Conservation (phyloP, 192 early-diverging fungal genomes). For the Chytriomyces confervae region DNA sequence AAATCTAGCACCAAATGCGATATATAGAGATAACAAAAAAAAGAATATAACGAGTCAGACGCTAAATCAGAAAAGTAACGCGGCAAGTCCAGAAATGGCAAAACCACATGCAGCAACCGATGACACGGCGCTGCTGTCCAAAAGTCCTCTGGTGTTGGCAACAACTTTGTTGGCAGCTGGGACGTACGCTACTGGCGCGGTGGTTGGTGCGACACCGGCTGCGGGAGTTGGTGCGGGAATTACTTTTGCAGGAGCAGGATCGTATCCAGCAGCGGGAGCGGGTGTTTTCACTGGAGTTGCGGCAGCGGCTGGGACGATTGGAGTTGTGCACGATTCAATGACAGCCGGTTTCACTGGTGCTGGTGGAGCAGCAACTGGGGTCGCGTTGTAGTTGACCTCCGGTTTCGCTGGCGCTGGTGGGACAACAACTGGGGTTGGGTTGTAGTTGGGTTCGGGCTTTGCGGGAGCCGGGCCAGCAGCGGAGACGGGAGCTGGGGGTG, state of each 20-base stretch:
- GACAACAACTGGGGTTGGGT: neutral
- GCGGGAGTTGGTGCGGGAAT: neutral
- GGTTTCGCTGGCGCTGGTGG: neutral
- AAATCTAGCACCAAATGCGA: too few relatives aligned
- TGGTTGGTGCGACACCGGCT: neutral
- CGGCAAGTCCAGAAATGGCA: neutral
- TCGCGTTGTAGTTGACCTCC: neutral
- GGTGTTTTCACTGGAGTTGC: neutral
- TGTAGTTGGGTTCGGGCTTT: neutral
- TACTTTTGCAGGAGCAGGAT: neutral
- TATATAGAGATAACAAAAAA: too few relatives aligned
- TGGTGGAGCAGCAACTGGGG: neutral
- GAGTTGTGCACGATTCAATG: neutral
- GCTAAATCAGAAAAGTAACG: neutral
- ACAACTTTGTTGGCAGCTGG: neutral
- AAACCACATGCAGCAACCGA: neutral
- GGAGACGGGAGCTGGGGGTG: neutral
- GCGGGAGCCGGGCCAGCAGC: neutral
- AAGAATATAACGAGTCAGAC: neutral
- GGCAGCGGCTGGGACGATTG: neutral
- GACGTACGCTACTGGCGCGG: neutral
- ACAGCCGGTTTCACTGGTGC: neutral
- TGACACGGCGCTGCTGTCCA: neutral
- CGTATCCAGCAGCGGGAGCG: neutral
- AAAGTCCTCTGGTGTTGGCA: neutral